These are phyloP conservation scores for Pseudonectria foliicola DNA, from an alignment of 2,329 filamentous ascomycete species.

Conservation along the genomic window DNA sequence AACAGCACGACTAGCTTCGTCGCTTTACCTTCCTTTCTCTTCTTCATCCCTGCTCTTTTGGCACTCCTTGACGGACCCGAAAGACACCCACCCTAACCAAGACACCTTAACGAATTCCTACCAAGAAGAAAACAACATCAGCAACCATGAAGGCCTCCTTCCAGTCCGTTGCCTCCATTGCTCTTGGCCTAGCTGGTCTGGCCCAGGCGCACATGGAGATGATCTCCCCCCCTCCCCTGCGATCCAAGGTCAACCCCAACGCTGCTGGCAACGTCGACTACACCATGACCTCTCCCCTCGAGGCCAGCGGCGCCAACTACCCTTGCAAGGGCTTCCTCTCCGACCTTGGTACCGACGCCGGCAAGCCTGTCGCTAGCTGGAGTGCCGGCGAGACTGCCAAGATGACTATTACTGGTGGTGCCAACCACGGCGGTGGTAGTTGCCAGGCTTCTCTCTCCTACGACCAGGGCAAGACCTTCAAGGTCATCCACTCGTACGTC, in stretches of 20 bases:
- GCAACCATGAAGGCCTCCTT: constrained; percentile 35
- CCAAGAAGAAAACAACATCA: too few relatives aligned
- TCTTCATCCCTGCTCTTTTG: constrained; percentile 9
- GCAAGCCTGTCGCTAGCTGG: constrained; percentile 53
- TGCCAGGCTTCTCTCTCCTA: constrained; percentile 72
- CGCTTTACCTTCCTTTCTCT: constrained; percentile 3
- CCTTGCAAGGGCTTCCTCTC: constrained; percentile 64
- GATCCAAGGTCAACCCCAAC: constrained; percentile 45
- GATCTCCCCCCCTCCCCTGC: constrained; percentile 43
- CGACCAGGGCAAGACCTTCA: constrained; percentile 63
- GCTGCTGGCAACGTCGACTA: constrained; percentile 52
- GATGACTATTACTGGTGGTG: constrained; percentile 56
- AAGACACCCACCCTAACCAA: constrained; percentile 6
- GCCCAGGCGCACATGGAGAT: constrained; percentile 52
- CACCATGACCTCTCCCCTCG: constrained; percentile 63
- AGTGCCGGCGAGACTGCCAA: constrained; percentile 54
- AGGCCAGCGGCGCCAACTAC: constrained; percentile 54
- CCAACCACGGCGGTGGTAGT: constrained; percentile 61
- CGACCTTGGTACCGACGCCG: constrained; percentile 40
- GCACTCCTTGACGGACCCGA: background rate
- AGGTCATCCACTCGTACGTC: constrained; percentile 55
- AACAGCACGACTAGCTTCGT: constrained; percentile 1
- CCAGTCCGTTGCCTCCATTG: constrained; percentile 28
- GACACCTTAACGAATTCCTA: constrained; percentile 7
- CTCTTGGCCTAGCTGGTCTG: constrained; percentile 34